Evolutionary conservation across 371 early-diverging fungal species (phyloP).

Genomic region (Dinochytrium kinnereticum): DNA sequence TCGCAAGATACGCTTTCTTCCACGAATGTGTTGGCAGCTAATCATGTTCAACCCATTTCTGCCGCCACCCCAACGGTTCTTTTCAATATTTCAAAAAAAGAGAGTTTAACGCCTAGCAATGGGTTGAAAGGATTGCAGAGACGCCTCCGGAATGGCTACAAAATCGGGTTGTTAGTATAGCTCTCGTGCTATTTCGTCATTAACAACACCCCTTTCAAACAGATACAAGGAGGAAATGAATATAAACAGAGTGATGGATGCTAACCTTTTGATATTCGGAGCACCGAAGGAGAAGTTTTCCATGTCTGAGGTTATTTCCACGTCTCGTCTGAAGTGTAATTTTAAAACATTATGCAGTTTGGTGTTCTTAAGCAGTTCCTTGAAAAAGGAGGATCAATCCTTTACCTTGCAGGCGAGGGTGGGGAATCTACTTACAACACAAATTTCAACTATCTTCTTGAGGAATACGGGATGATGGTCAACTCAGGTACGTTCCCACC

Average conservation of each 20-base stretch:
- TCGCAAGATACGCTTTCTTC: slow-evolving; percentile 11
- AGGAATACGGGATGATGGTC: slow-evolving; percentile 62
- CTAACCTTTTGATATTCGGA: slow-evolving; percentile 55
- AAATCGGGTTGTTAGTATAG: slow-evolving; percentile 46
- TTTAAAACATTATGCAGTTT: slow-evolving; percentile 46
- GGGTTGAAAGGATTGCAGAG: slow-evolving; percentile 54
- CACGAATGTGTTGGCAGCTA: neutral
- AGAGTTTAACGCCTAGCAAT: slow-evolving; percentile 50
- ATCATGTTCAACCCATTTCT: neutral
- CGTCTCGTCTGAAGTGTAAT: no score
- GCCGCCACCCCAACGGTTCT: slow-evolving; percentile 35
- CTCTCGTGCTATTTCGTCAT: neutral
- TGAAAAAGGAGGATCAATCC: slow-evolving; percentile 61
- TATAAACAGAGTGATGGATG: slow-evolving; percentile 46
- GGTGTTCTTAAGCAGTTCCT: slow-evolving; percentile 54
- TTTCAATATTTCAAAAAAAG: slow-evolving; percentile 56
- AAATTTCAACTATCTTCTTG: slow-evolving; percentile 66
- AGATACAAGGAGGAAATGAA: slow-evolving; percentile 61
- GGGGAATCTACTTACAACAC: slow-evolving; percentile 57
- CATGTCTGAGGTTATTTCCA: slow-evolving; percentile 54
- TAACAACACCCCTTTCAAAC: no score
- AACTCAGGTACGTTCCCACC: slow-evolving; percentile 51
- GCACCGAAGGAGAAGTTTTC: slow-evolving; percentile 61
- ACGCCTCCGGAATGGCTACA: slow-evolving; percentile 46
- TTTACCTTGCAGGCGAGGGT: slow-evolving; percentile 60